A percentile compares a stretch with the other conserved stretches of the same genome.
Conservation (phyloP, 2,329 filamentous ascomycete species). For the Chaetoscypha palmicola region DNA sequence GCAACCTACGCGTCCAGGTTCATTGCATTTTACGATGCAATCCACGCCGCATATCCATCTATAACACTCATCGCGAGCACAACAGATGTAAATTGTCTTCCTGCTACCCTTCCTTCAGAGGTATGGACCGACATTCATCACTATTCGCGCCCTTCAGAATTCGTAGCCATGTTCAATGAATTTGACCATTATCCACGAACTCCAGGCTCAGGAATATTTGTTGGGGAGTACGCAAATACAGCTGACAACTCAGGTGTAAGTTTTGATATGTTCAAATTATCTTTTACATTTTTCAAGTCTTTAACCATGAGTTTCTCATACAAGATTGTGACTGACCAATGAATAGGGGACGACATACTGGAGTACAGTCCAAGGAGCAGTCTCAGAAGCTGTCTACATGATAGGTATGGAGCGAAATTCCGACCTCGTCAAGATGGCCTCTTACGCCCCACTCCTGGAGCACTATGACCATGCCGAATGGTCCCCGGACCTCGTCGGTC, state of each 20-base stretch:
- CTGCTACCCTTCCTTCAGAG: too few relatives aligned
- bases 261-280: too few relatives aligned
- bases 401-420: slow-evolving; percentile 30
- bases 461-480: slow-evolving; percentile 30
- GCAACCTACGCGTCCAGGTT: too few relatives aligned
- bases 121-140: not conserved
- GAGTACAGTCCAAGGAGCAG: too few relatives aligned
- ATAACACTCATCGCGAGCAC: slow-evolving; percentile 36
- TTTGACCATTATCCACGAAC: slow-evolving; percentile 1
- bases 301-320: too few relatives aligned
- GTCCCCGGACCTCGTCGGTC: slow-evolving; percentile 23
- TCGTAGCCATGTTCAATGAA: not conserved
- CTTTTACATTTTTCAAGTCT: too few relatives aligned
- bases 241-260: slow-evolving; percentile 14
- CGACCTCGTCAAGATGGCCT: slow-evolving; percentile 32
- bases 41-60: slow-evolving; percentile 32
- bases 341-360: too few relatives aligned
- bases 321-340: too few relatives aligned
- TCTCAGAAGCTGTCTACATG: slow-evolving; percentile 22
- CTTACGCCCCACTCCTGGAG: slow-evolving; percentile 33
- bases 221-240: slow-evolving; percentile 21
- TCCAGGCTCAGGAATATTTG: slow-evolving; percentile 17
- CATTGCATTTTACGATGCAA: too few relatives aligned
- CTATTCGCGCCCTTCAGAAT: not conserved
- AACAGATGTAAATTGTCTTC: too few relatives aligned